phyloP scores from a whole-genome alignment of 1,284 basidiomycete genomes.

The Apiotrichum brassicae region DNA sequence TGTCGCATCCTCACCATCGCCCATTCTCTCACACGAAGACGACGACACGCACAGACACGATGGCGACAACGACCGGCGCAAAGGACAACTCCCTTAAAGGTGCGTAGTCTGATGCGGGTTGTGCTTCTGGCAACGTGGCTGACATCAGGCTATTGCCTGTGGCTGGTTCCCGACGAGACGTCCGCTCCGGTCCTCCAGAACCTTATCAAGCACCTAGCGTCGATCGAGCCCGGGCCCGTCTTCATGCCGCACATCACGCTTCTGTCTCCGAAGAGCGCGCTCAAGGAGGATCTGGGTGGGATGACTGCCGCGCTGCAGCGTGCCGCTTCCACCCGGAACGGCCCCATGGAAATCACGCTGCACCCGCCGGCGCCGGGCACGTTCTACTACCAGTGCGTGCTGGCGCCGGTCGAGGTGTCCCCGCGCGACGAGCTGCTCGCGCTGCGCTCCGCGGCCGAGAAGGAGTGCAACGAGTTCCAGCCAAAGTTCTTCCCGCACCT shows the following conservation, averaged over 20 bases:
- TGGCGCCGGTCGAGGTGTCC: conserved; percentile 22
- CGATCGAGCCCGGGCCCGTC: conserved; percentile 15
- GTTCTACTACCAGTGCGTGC: conserved; percentile 35
- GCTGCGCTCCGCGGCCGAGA: conserved; percentile 12
- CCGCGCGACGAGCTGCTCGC: conserved; percentile 9
- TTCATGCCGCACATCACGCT: conserved; percentile 38
- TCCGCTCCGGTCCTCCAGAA: conserved; percentile 3
- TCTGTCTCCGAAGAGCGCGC: conserved; percentile 16
- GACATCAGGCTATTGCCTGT: conserved; percentile 20
- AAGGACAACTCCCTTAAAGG: conserved; percentile 6
- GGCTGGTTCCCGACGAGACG: conserved; percentile 16
- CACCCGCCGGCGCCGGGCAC: neutral
- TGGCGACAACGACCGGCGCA: conserved; percentile 1
- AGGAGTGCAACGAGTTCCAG: conserved; percentile 1
- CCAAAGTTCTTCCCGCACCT: conserved; percentile 35
- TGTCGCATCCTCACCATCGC: neutral
- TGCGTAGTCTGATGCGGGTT: neutral
- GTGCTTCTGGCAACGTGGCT: no score
- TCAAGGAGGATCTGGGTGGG: neutral
- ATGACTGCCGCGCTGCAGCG: conserved; percentile 1
- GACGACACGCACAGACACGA: neutral
- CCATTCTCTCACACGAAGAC: no score
- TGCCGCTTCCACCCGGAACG: neutral
- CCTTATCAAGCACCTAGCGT: conserved; percentile 16
- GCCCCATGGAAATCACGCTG: conserved; percentile 4